A percentile compares a stretch with the other conserved stretches of the same genome.
Conservation (phyloP, 257 asterid genomes). For the Nicotiana sylvestris region DNA sequence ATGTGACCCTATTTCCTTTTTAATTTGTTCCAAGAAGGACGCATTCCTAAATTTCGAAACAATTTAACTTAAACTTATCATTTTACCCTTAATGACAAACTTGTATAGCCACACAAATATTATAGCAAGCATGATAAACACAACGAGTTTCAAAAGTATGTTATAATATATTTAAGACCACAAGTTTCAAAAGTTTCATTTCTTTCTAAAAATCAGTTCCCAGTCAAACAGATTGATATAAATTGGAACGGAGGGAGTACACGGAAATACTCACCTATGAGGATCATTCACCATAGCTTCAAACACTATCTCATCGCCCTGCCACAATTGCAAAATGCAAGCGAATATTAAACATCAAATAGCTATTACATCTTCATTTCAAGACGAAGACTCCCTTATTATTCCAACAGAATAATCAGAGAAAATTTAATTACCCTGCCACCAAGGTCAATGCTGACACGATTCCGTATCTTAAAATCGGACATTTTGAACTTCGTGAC, state of each 20-base stretch:
- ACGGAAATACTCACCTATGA: constrained; percentile 49
- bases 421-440: constrained; percentile 45
- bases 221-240: no score
- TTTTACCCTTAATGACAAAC: no score
- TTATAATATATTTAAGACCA: not conserved
- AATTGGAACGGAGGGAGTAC: not conserved
- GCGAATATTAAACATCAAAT: not conserved
- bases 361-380: not conserved
- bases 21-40: no score
- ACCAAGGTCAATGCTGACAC: constrained; percentile 78
- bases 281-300: constrained; percentile 81
- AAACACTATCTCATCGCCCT: constrained; percentile 78
- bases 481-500: constrained; percentile 80
- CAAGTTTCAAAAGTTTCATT: no score
- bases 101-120: no score
- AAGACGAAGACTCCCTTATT: not conserved
- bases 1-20: no score
- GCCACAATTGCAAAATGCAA: constrained; percentile 17
- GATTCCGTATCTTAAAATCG: constrained; percentile 68
- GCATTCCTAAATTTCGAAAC: no score
- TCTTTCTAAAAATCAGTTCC: no score
- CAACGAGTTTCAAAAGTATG: no score
- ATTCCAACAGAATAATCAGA: not conserved
- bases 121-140: no score
- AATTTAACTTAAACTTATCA: no score